Evolutionary conservation across 345 rosid species (phyloP), one percentile per base, ranked within the genome.

Genomic region (Kernera saxatilis): DNA sequence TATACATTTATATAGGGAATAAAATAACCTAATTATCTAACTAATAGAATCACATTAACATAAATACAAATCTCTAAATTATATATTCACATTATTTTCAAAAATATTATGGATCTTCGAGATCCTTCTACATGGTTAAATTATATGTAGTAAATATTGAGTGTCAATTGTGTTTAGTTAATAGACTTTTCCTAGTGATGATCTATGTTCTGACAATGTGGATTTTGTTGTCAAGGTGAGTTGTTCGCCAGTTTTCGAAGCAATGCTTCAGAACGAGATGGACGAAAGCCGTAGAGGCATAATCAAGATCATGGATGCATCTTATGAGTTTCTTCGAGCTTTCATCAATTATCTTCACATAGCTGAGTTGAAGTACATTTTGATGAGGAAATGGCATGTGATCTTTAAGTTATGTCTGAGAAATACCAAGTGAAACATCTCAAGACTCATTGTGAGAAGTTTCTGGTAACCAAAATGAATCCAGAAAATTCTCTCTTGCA

Each of bases 221-320:
- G 9, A 32, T 32, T 21, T 36, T 72, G n/a, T 54, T 52, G 65
- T 22, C 78, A 89, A 89, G 92, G 93, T 72, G n/a, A 82, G 79
- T 50, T 88, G 88, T 18, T 92, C 94, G 0, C 96, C 91, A 0
- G 92, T 92, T 43, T 89, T 92, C 46, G 84, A 82, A 78, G 96
- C 94, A 5, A 89, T 92, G 96, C 81, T 88, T 8, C 87, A 83
- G 79, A 89, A 88, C 43, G 91, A 88, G 76, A 92, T 84, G 98
- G 81, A 80, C 65, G 96, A 92, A 71, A 86, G 91, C 65, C 78
- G 75, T 12, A 89, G 94, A 14, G 94, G 94, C 29, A 88, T 85
- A 6, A 86, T 88, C 72, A 89, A 81, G 80, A 89, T 92, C 50
- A 77, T 74, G 7, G 90, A 89, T 23, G 86, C 79, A 7, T 82